Evolutionary conservation across 805 yeast species (phyloP), one percentile per base, ranked within the genome.

Genomic region (Cyberlindnera euphorbiae): DNA sequence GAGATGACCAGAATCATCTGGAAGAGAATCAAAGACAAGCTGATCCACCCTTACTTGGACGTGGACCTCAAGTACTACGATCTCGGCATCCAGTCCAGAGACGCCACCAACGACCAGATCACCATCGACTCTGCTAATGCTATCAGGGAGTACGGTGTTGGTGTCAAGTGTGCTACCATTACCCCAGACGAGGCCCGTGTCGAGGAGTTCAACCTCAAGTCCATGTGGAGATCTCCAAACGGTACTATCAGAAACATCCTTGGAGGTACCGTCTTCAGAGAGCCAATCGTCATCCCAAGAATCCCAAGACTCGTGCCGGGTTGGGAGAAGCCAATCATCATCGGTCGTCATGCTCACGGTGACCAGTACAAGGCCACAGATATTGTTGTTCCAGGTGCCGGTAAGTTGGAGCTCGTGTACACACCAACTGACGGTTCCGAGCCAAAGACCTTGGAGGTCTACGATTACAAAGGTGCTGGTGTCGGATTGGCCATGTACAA

Each of bases 141-240:
- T 37, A 89, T 87, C 52, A 67, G 77, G 62, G 75, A 88, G 63
- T 82, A 86, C 62, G 84, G 86, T 38, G 97, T 90, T 39, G 97
- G 95, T 24, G 86, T 90, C 53, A 90, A 90, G 68, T 90, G 97
- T 69, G 97, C 97, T 40, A 90, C 97, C 35, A 90, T 90, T 60
- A 90, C 97, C 15, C 97, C 97, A 8, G 95, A 86, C 59, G 97
- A 90, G 69, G 93, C 85, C 32, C 78, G 97, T 55, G 97, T 90
- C 36, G 69, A 84, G 62, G 97, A 90, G 64, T 90, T 88, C 63
- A 67, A 74, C 39, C 74, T 90, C 63, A 88, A 90, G 69, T 82
- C 87, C 62, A 90, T 90, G 97, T 90, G 97, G 97, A 73, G 82
- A 41, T 86, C 96, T 14, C 97, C 97, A 47, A 90, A 90, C 65